Base-by-base conservation (phyloP, 2,329 filamentous ascomycete species). In the Fusarium sp. region DNA sequence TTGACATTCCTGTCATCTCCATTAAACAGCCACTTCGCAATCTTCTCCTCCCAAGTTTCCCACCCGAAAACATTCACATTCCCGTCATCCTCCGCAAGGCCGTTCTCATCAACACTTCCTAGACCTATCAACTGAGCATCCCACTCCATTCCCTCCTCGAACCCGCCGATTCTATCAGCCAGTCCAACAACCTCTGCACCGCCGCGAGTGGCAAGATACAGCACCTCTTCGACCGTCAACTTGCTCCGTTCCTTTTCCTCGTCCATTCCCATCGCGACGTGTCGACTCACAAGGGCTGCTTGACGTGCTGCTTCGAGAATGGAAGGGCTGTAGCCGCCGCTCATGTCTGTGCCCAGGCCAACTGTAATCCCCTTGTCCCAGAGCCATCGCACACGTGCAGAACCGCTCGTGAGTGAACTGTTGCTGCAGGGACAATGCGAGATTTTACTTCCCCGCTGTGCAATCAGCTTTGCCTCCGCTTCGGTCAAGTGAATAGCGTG, bases 11-110 rank as follows among this genome's bases (percentile, higher is more conserved):
- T 87, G 83, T 98, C 96, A 85, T 98, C 95, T 0, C 96, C 96
- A 74, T 90, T 93, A 83, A 93, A 99, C 70, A 98, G 86, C 96
- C 96, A 99, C 86, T 99, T 99, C 59, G 94, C 93, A 17, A 98
- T 84, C 78, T 87, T 90, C 78, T 98, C 94, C 44, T 92, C 90
- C 94, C 93, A 97, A n/a, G 80, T 89, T 87, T 98, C 96, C 89
- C 92, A 94, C 2, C 95, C 95, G 85, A 98, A 99, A 1, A 98
- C 82, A 82, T 98, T 95, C 0, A 98, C 94, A 52, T 91, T 90
- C 0, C 92, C 91, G 4, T 84, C 83, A 8, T 87, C 85, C 3
- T 75, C 77, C 8, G 52, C 68, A 26, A 74, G 56, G 8, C 85
- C 85, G 7, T 84, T 82, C 10, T 83, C 83, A 2, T 84, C 83